A percentile compares a stretch with the other conserved stretches of the same genome.
These are phyloP conservation scores for Peltaster fructicola DNA, from an alignment of 2,329 filamentous ascomycete species.

Conservation along the genomic window DNA sequence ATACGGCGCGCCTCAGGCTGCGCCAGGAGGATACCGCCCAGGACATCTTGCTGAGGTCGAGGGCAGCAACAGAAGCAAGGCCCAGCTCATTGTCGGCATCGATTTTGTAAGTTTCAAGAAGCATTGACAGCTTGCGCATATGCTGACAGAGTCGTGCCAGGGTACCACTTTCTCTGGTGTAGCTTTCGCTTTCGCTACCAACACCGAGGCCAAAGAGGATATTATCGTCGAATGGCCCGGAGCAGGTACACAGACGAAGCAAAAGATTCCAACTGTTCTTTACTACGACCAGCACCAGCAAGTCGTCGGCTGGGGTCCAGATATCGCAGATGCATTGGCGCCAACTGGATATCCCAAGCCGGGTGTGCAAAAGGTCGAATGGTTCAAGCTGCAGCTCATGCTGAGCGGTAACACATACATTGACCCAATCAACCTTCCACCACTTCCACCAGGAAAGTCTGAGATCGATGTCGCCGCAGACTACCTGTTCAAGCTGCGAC, in stretches of 20 bases:
- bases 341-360: constrained; percentile 96
- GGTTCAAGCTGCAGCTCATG: constrained; percentile 99
- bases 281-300: constrained; percentile 99
- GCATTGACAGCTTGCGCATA: constrained; percentile 1
- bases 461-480: constrained; percentile 99
- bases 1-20: constrained; percentile 4
- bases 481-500: constrained; percentile 93
- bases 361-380: constrained; percentile 96
- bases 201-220: constrained; percentile 93
- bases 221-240: constrained; percentile 99
- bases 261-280: constrained; percentile 98
- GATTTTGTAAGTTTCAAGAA: constrained; percentile 58
- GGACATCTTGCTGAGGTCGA: constrained; percentile 47
- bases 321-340: constrained; percentile 90
- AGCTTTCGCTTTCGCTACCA: constrained; percentile 81
- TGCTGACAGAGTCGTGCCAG: constrained; percentile 29
- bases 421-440: constrained; percentile 94
- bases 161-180: constrained; percentile 97
- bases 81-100: constrained; percentile 94
- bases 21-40: constrained; percentile 5
- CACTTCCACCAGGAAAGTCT: constrained; percentile 90
- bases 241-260: constrained; percentile 91
- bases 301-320: constrained; percentile 97
- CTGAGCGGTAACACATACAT: constrained; percentile 97
- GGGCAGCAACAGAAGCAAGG: constrained; percentile 75